Evolutionary conservation across 31 red algal genomes (phyloP), one percentile per base, ranked within the genome.

Genomic region (Odonthalia washingtoniensis): DNA sequence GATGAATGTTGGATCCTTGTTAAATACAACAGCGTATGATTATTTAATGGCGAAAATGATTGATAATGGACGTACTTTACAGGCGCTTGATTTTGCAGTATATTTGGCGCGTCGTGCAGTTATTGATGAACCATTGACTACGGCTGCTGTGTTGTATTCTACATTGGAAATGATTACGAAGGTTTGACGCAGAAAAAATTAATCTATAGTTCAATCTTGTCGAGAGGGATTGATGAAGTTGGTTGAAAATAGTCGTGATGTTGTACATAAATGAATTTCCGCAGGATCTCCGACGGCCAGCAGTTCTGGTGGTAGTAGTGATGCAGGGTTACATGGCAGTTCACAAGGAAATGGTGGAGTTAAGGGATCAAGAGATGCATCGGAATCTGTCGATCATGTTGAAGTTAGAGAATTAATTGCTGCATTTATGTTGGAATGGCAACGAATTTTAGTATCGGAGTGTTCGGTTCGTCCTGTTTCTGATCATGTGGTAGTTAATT

Each of bases 11-110:
- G 81, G 83, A 16, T 78, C 82, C 32, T 60, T 96, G 70, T 63
- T 96, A 33, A 89, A 90, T 77, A 92, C 81, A 21, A 91, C 90
- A n/a, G 88, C 79, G 28, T 98, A 91, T 44, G 96, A 98, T 69
- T 84, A 90, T 28, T 72, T 95, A 14, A 42, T 98, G 17, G 88
- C 96, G 0, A 93, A 93, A 64, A 81, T 82, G n/a, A 95, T 91
- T 14, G 96, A 98, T 73, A 84, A 83, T 81, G 96, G 92, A n/a
- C 77, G 93, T 36, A 90, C 92, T 74, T 67, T 84, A 0, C 85
- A 73, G n/a, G 92, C 93, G 31, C 62, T 94, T 37, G 93, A 89
- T 52, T 98, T 98, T 83, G 92, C 96, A 49, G 86, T 88, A 40
- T 87, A 68, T 70, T 42, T 98, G 30, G 81, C 95, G 5, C 86